phyloP scores from a whole-genome alignment of 495 filamentous ascomycete genomes.

The Saxophila tyrrhenica region DNA sequence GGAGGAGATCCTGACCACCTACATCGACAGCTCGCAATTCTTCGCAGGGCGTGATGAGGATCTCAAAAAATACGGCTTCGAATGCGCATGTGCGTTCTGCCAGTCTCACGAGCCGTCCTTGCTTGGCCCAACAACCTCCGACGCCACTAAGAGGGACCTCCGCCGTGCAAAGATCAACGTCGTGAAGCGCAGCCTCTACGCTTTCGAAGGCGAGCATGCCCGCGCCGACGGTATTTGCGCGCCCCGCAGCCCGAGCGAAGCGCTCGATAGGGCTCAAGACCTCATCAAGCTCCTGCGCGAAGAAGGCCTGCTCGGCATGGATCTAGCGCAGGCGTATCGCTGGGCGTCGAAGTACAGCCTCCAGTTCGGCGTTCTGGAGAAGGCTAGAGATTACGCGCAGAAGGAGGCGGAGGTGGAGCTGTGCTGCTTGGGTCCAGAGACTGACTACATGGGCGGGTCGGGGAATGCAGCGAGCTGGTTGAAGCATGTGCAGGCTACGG shows the following conservation, averaged over 20 bases:
- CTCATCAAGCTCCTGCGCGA: not conserved
- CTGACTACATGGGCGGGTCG: not conserved
- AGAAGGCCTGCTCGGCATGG: conserved; percentile 6
- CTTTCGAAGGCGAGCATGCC: not conserved
- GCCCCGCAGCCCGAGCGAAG: not conserved
- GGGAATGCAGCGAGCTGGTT: conserved; percentile 1
- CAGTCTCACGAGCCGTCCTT: not conserved
- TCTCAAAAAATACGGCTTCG: not conserved
- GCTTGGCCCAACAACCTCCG: too few species aligned
- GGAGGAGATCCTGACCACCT: conserved; percentile 24
- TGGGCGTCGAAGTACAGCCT: conserved; percentile 1
- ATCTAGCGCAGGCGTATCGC: not conserved
- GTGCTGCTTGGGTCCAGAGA: conserved; percentile 1
- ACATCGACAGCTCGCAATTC: conserved; percentile 7
- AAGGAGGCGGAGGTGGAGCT: conserved; percentile 2
- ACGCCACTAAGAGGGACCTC: not conserved
- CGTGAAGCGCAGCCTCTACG: not conserved
- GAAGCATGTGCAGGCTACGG: not conserved
- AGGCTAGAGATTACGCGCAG: not conserved
- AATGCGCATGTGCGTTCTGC: not conserved
- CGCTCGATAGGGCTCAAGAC: not conserved
- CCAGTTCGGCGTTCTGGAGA: not conserved
- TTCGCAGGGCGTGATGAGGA: conserved; percentile 9
- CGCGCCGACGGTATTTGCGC: not conserved
- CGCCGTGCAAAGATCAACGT: not conserved